Base-by-base conservation (phyloP, 441 rosid species). In the Pelargonium citronellum region DNA sequence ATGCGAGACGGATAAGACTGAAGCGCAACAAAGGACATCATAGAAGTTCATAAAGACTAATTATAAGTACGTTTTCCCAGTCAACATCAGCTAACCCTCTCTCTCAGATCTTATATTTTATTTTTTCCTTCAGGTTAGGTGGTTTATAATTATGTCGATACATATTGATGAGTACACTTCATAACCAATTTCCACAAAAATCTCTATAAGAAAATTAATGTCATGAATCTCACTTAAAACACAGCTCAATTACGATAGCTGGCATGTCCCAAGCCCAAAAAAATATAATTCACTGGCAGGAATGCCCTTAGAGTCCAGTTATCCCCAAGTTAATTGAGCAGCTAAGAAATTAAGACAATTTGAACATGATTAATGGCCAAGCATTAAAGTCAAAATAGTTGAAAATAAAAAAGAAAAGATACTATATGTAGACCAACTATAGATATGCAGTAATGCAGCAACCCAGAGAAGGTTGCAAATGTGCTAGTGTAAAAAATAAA, bases 341-440 rank as follows among this genome's bases (percentile, higher is more conserved):
- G 17, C 17, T 55, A 10, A 62, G 66, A 62, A 51, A 68, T 47
- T n/a, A 44, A 57, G 15, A 34, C 58, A 51, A 11, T 30, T 67
- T 60, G 47, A 63, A 47, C 20, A 30, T 37, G 60, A 34, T 22
- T 37, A 11, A 49, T 55, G 24, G 16, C 7, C 61, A 55, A 55
- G 61, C 20, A 55, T 20, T 20, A 16, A 7, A 55, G 9, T 34
- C 8, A 55, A 55, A 15, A 19, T n/a, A 55, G 10, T 4, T 34
- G 39, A 34, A 34, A 34, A 34, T 34, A 47, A 12, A 55, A 55
- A 55, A 55, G 61, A 24, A n/a, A 12, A 55, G 61, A 55, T n/a
- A 20, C 4, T 51, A 51, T 7, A 51, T 16, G n/a, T 15, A 13
- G 58, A 51, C 13, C 58, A 51, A 51, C 19, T 51, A 51, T 51